A percentile compares a stretch with the other conserved stretches of the same genome.
Evolutionary conservation across 2,329 filamentous ascomycete genomes (phyloP).

Genomic region (Ceratocystis albifundus): DNA sequence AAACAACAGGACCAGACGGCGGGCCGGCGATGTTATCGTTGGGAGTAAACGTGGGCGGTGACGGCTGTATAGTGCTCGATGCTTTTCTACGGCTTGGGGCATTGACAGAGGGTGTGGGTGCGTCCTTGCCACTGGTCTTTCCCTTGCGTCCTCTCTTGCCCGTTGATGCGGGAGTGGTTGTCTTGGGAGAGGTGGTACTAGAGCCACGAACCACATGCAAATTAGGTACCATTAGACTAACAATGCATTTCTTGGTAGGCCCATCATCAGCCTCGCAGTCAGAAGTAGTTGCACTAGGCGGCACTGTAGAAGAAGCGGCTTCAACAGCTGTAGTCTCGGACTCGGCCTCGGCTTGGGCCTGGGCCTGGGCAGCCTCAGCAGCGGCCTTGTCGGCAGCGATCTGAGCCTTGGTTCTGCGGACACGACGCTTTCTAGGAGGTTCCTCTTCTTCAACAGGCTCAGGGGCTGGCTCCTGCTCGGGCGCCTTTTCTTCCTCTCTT

Average conservation of each 20-base stretch:
- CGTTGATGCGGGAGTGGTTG: background rate
- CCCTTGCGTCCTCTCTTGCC: slow-evolving; percentile 14
- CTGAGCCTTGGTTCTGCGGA: slow-evolving; percentile 18
- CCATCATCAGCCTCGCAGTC: slow-evolving; percentile 6
- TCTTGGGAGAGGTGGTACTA: slow-evolving; percentile 9
- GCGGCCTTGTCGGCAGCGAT: slow-evolving; percentile 20
- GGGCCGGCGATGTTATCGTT: slow-evolving; percentile 15
- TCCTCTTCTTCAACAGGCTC: slow-evolving; percentile 29
- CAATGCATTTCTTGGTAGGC: slow-evolving; percentile 15
- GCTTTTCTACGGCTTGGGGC: slow-evolving; percentile 3
- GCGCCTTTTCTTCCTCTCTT: slow-evolving; percentile 24
- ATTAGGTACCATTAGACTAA: slow-evolving; percentile 19
- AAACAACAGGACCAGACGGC: slow-evolving; percentile 10
- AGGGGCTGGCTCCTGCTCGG: slow-evolving; percentile 25
- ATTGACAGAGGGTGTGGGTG: background rate
- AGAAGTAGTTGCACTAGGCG: background rate
- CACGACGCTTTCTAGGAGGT: slow-evolving; percentile 30
- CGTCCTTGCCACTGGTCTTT: slow-evolving; percentile 10
- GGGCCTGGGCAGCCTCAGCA: slow-evolving; percentile 14
- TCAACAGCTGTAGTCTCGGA: background rate
- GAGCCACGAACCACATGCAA: slow-evolving; percentile 15
- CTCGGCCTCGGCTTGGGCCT: background rate
- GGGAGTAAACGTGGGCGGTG: slow-evolving; percentile 9
- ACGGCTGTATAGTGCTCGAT: background rate
- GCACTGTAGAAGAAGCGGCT: background rate